Conservation (phyloP, 768 basidiomycete species). For the Amanita rimosa region DNA sequence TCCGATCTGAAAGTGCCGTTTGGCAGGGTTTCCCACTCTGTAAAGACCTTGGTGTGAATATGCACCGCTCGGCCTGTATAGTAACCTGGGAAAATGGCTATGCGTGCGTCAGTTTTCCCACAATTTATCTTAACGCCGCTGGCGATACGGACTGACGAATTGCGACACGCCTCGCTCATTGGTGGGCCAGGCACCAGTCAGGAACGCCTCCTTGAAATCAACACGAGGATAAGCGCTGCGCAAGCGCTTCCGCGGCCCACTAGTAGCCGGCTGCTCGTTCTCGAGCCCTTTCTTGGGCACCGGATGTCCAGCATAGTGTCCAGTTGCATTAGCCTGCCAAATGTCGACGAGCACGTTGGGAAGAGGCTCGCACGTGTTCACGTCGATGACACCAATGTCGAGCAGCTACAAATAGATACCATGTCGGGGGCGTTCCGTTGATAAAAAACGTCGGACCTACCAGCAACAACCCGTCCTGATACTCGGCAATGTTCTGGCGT, state of each 20-base stretch:
- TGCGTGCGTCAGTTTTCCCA: neutral
- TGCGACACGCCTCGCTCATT: constrained; percentile 40
- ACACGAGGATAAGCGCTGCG: constrained; percentile 34
- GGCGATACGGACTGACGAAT: constrained; percentile 31
- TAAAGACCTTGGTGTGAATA: constrained; percentile 43
- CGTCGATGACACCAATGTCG: constrained; percentile 47
- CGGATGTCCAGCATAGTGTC: constrained; percentile 43
- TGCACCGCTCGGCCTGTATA: constrained; percentile 47
- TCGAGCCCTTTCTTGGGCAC: constrained; percentile 29
- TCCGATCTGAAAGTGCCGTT: constrained; percentile 36
- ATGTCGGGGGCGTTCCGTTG: too few relatives aligned
- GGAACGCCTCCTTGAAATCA: constrained; percentile 29
- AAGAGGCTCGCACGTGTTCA: constrained; percentile 42
- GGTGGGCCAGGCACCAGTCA: constrained; percentile 45
- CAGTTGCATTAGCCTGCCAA: constrained; percentile 49
- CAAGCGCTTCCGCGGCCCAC: constrained; percentile 32
- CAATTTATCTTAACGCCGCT: neutral
- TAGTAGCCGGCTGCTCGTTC: constrained; percentile 33
- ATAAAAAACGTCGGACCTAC: constrained; percentile 19
- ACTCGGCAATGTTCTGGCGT: constrained; percentile 43
- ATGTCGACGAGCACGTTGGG: constrained; percentile 49
- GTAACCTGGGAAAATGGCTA: constrained; percentile 46
- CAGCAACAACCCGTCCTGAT: constrained; percentile 36
- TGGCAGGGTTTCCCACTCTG: constrained; percentile 30
- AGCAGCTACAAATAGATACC: constrained; percentile 21